Evolutionary conservation across 2,329 filamentous ascomycete species (phyloP).

Genomic region (Penicillium corylophilum): DNA sequence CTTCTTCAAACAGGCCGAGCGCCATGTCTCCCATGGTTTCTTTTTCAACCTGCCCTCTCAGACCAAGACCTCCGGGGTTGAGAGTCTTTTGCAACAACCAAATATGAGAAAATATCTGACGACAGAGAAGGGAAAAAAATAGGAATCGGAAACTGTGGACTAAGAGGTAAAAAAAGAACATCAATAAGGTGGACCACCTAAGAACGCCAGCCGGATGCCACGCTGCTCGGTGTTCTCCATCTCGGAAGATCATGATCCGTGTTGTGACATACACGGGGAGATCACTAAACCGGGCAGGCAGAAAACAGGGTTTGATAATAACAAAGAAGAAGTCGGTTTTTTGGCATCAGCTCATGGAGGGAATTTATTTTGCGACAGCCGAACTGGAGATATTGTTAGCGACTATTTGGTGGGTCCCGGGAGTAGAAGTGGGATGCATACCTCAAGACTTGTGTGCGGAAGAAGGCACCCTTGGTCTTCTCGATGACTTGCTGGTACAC

Average conservation of each 20-base stretch:
- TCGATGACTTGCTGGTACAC: slow-evolving; percentile 99
- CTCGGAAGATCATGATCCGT: slow-evolving; percentile 26
- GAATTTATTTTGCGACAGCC: slow-evolving; percentile 51
- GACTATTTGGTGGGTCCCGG: not conserved
- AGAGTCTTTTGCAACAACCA: slow-evolving; percentile 7
- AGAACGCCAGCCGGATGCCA: slow-evolving; percentile 46
- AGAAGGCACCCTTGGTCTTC: slow-evolving; percentile 97
- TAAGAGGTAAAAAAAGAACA: slow-evolving; percentile 27
- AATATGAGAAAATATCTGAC: slow-evolving; percentile 18
- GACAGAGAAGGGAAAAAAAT: slow-evolving; percentile 23
- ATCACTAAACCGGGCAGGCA: slow-evolving; percentile 36
- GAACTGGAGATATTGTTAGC: slow-evolving; percentile 34
- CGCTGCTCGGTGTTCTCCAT: slow-evolving; percentile 38
- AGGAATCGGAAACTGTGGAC: slow-evolving; percentile 26
- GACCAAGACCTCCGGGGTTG: slow-evolving; percentile 16
- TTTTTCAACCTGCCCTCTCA: slow-evolving; percentile 13
- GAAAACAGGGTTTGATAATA: slow-evolving; percentile 32
- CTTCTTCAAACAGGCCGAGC: slow-evolving; percentile 11
- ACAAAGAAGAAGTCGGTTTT: slow-evolving; percentile 30
- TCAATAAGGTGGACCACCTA: slow-evolving; percentile 37
- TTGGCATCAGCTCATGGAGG: slow-evolving; percentile 27
- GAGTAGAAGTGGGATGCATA: slow-evolving; percentile 17
- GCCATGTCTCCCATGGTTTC: slow-evolving; percentile 9
- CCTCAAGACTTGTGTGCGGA: slow-evolving; percentile 92
- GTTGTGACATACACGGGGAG: slow-evolving; percentile 30